Evolutionary conservation across 257 asterid species (phyloP).

Genomic region (Sherardia arvensis): DNA sequence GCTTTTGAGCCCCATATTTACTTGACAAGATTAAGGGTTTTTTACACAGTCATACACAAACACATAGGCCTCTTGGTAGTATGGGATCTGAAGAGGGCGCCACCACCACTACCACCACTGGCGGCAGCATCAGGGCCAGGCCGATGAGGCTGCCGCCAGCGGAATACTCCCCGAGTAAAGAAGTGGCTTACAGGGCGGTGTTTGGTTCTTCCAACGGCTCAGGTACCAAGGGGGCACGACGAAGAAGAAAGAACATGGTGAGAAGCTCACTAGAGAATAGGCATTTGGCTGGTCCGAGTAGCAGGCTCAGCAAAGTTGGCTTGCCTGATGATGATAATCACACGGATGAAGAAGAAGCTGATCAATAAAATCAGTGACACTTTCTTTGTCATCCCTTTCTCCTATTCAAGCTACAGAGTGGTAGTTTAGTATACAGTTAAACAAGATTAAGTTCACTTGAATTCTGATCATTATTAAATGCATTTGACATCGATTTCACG

Average conservation of each 20-base stretch:
- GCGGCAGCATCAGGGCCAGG: not conserved
- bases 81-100: conserved; percentile 30
- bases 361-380: not conserved
- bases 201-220: conserved; percentile 18
- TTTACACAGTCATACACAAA: not conserved
- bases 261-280: conserved; percentile 17
- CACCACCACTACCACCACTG: conserved; percentile 3
- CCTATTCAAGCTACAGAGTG: too few relatives aligned
- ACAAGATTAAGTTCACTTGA: too few relatives aligned
- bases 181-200: conserved; percentile 40
- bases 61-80: not conserved
- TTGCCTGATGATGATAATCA: conserved; percentile 21
- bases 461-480: too few relatives aligned
- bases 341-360: not conserved
- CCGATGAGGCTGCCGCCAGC: conserved; percentile 6
- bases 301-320: conserved; percentile 53
- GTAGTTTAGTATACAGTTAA: too few relatives aligned
- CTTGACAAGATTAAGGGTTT: not conserved
- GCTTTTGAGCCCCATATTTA: conserved; percentile 12
- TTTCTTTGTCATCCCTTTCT: not conserved
- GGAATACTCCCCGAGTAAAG: conserved; percentile 25
- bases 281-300: conserved; percentile 23
- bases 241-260: conserved; percentile 19
- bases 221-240: conserved; percentile 16
- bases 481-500: too few relatives aligned